Conservation (phyloP, 306 rosid species). For the Sicyos baderoa region DNA sequence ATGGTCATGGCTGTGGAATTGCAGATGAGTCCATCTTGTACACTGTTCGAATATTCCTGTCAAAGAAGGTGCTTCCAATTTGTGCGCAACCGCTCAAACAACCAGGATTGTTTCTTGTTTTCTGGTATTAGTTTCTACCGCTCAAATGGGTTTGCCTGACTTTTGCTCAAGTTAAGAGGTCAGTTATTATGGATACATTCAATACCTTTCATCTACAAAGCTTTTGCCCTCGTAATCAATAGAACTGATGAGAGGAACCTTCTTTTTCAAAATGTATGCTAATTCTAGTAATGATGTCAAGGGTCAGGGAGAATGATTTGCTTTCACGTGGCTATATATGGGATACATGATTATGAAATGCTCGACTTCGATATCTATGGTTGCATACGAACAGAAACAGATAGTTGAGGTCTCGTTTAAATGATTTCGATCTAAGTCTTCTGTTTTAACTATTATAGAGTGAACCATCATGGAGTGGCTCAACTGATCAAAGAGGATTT, state of each 20-base stretch:
- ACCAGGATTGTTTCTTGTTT: background rate
- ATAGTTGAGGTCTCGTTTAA: background rate
- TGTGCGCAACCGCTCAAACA: background rate
- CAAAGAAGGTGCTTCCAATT: background rate
- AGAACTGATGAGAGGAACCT: no score
- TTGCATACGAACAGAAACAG: background rate
- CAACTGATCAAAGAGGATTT: no score
- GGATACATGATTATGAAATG: background rate
- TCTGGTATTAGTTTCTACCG: background rate
- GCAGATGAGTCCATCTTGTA: background rate
- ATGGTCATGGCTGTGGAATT: background rate
- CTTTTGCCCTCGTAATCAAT: background rate
- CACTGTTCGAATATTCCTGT: background rate
- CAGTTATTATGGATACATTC: background rate
- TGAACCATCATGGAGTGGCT: no score
- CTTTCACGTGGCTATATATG: background rate
- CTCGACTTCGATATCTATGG: background rate
- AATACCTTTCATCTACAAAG: slow-evolving; percentile 3
- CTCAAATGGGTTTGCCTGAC: background rate
- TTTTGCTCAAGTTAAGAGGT: background rate
- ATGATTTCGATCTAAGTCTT: no score
- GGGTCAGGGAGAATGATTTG: background rate
- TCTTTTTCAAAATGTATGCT: no score
- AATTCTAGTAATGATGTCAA: background rate
- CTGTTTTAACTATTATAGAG: no score